Conservation (phyloP, 768 basidiomycete genomes). For the Exidia glandulosa region DNA sequence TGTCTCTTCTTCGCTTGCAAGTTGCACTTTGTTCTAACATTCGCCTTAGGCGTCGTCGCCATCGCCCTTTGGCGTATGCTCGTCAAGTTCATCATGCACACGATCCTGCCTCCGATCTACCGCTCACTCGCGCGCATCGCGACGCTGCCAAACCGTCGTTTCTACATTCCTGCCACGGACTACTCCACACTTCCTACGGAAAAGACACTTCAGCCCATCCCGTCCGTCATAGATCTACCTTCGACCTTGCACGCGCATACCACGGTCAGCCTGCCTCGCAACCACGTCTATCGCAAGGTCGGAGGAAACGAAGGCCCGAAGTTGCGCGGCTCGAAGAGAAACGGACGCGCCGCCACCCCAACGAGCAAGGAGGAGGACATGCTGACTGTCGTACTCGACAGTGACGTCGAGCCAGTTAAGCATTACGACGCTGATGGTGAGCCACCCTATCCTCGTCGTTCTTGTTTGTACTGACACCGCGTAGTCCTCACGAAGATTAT, state of each 20-base stretch:
- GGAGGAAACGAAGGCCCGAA: neutral
- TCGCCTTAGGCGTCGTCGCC: constrained; percentile 50
- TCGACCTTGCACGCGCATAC: constrained; percentile 3
- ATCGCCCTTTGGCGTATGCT: constrained; percentile 85
- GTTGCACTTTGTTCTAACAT: constrained; percentile 24
- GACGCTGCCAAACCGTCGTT: constrained; percentile 69
- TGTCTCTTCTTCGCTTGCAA: constrained; percentile 5
- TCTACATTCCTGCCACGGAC: constrained; percentile 87
- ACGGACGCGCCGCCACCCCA: neutral
- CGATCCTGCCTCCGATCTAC: constrained; percentile 74
- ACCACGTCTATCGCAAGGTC: neutral
- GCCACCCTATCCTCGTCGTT: constrained; percentile 12
- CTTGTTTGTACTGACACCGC: constrained; percentile 1
- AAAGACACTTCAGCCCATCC: constrained; percentile 57
- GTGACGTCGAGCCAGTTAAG: constrained; percentile 34
- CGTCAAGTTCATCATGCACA: constrained; percentile 66
- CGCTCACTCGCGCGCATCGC: constrained; percentile 58
- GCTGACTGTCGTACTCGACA: neutral
- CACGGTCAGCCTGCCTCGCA: neutral
- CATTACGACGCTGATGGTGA: constrained; percentile 83
- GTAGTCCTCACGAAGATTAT: constrained; percentile 81
- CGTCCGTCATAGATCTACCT: constrained; percentile 77
- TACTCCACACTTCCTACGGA: constrained; percentile 54
- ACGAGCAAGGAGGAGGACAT: neutral
- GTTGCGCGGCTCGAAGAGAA: neutral